Base-by-base conservation (phyloP, 805 yeast genomes). In the Wickerhamiella brachini region DNA sequence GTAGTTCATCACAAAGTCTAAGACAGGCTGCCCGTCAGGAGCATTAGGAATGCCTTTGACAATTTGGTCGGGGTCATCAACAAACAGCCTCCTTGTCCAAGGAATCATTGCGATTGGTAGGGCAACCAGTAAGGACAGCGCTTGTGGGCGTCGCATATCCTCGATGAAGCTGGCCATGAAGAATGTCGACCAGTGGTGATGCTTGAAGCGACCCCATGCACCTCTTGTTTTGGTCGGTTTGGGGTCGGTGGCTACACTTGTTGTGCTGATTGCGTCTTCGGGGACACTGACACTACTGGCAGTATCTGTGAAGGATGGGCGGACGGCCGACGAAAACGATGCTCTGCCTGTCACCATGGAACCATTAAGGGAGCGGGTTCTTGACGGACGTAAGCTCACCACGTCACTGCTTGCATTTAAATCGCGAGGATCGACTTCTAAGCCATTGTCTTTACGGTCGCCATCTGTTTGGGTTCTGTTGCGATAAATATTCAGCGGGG, bases 1-100 rank as follows among this genome's bases (percentile, higher is more conserved):
- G 56, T 81, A 78, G 62, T 90, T 95, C 79, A 90, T 84, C 5
- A 89, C 51, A 56, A 89, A 89, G 37, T 86, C 86, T 29, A 90
- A 70, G 0, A 94, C 89, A 0, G 97, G 97, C 51, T 73, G 71
- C 1, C 73, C 71, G 65, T 90, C 97, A 0, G 97, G 97, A 0
- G 97, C 97, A 48, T 75, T 59, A 7, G 77, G 83, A 26, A 88
- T 73, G 54, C 74, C 65, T 18, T 68, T 69, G 21, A 64, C 56
- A 20, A 72, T 66, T 6, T 69, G 64, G 29, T 73, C 74, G 44
- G 68, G 68, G 23, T 67, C 62, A 20, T 77, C 76, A 1, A 60
- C 57, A 62, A 85, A 86, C 17, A 83, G 69, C 0, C 87, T 82
- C 54, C 81, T 79, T 2, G 84, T 68, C 76, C 95, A 90, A 1